Conservation (phyloP, 2,329 filamentous ascomycete genomes). For the Emergomyces pasteurianus region DNA sequence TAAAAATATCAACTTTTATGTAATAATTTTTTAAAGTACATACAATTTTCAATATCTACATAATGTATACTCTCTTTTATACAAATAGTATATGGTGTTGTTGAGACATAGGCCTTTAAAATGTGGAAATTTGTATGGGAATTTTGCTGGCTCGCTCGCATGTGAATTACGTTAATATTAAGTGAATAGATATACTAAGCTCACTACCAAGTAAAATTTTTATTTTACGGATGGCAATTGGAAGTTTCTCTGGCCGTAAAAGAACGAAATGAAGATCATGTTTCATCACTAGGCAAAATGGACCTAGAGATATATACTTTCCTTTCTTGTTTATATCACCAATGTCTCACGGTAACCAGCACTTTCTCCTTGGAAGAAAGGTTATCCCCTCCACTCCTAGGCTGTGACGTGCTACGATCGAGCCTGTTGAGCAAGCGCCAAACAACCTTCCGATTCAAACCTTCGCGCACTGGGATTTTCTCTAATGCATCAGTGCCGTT, state of each 20-base stretch:
- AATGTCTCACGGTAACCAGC: constrained; percentile 55
- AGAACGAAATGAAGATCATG: background rate
- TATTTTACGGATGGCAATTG: background rate
- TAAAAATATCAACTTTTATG: too few relatives aligned
- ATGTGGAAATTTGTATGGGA: too few relatives aligned
- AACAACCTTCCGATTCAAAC: constrained; percentile 64
- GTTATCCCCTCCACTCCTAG: constrained; percentile 14
- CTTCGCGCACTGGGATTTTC: constrained; percentile 72
- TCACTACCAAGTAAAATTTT: too few relatives aligned
- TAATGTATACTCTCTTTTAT: too few relatives aligned
- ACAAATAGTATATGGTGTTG: too few relatives aligned
- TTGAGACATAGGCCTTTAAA: too few relatives aligned
- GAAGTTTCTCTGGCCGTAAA: background rate
- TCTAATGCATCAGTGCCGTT: constrained; percentile 78
- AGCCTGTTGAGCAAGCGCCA: constrained; percentile 47
- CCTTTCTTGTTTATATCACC: constrained; percentile 35
- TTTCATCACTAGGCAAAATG: background rate
- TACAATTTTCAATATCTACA: too few relatives aligned
- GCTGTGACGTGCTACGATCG: constrained; percentile 46
- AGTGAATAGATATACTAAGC: too few relatives aligned
- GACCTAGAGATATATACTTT: background rate
- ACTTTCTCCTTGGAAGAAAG: constrained; percentile 26
- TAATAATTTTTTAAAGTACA: too few relatives aligned
- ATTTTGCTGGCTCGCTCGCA: too few relatives aligned
- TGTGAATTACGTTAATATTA: too few relatives aligned